phyloP scores from a whole-genome alignment of 768 basidiomycete genomes.

The Auriculariales sp. region DNA sequence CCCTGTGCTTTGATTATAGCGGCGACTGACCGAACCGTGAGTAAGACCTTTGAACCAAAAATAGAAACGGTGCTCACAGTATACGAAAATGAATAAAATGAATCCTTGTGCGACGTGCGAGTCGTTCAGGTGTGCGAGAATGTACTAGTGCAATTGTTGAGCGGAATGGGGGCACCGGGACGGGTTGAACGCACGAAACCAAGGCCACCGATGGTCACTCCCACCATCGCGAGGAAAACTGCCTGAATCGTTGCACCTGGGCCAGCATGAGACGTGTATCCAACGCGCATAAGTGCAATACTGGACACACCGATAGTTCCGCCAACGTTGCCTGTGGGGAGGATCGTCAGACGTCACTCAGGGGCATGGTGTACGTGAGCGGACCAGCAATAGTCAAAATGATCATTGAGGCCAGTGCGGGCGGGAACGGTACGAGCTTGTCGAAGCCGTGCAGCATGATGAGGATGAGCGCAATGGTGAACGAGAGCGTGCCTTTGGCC shows the following conservation, averaged over 20 bases:
- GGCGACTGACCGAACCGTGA: conserved; percentile 5
- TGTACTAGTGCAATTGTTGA: conserved; percentile 1
- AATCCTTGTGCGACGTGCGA: conserved; percentile 17
- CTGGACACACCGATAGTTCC: background rate
- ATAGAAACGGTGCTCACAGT: conserved; percentile 5
- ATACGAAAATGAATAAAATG: conserved; percentile 15
- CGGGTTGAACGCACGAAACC: conserved; percentile 12
- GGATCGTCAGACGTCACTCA: background rate
- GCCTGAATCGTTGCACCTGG: conserved; percentile 11
- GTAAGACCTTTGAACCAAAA: background rate
- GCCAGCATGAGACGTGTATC: background rate
- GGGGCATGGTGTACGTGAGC: conserved; percentile 13
- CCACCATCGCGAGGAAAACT: conserved; percentile 8
- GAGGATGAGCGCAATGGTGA: conserved; percentile 13
- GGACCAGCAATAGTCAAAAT: conserved; percentile 13
- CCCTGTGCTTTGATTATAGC: conserved; percentile 15
- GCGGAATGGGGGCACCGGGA: background rate
- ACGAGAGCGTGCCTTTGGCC: conserved; percentile 12
- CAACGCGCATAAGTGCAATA: background rate
- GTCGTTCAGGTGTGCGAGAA: conserved; percentile 14
- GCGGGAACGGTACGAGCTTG: conserved; percentile 10
- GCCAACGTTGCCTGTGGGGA: background rate
- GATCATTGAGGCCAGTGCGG: conserved; percentile 11
- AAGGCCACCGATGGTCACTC: conserved; percentile 9
- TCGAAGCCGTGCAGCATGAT: conserved; percentile 12